phyloP scores from a whole-genome alignment of 139 green algal genomes.

The Desmodesmus armatus region DNA sequence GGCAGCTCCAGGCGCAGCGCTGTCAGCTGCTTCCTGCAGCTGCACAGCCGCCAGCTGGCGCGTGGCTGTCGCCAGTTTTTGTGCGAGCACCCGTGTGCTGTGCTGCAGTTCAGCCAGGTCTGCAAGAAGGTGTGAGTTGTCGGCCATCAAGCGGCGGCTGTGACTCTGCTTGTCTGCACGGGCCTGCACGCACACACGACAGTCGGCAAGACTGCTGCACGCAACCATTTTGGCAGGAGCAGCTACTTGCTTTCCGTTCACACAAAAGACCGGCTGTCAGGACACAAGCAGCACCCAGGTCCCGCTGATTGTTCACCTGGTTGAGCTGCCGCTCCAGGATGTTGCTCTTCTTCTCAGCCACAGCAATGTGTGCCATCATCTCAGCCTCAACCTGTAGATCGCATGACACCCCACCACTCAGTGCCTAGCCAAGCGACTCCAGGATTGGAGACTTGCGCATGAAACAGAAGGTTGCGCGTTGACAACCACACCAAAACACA shows the following conservation, averaged over 20 bases:
- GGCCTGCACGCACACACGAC: slow-evolving; percentile 11
- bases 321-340: slow-evolving; percentile 28
- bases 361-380: slow-evolving; percentile 29
- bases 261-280: not conserved
- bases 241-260: too few relatives aligned
- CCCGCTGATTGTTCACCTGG: not conserved
- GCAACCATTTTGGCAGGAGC: too few relatives aligned
- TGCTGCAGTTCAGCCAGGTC: slow-evolving; percentile 23
- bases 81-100: slow-evolving; percentile 5
- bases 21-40: not conserved
- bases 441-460: too few relatives aligned
- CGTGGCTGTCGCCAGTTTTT: slow-evolving; percentile 33
- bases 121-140: slow-evolving; percentile 22
- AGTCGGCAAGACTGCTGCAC: not conserved
- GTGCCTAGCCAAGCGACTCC: too few relatives aligned
- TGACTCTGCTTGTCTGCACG: not conserved
- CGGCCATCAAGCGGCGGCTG: slow-evolving; percentile 20
- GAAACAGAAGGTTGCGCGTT: too few relatives aligned
- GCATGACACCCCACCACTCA: too few relatives aligned
- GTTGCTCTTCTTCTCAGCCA: slow-evolving; percentile 33
- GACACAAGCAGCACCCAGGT: not conserved
- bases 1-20: not conserved
- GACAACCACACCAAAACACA: not conserved
- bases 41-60: slow-evolving; percentile 5
- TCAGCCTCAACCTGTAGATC: slow-evolving; percentile 31